Evolutionary conservation across 495 filamentous ascomycete species (phyloP).

Genomic region (Cryomyces antarcticus): DNA sequence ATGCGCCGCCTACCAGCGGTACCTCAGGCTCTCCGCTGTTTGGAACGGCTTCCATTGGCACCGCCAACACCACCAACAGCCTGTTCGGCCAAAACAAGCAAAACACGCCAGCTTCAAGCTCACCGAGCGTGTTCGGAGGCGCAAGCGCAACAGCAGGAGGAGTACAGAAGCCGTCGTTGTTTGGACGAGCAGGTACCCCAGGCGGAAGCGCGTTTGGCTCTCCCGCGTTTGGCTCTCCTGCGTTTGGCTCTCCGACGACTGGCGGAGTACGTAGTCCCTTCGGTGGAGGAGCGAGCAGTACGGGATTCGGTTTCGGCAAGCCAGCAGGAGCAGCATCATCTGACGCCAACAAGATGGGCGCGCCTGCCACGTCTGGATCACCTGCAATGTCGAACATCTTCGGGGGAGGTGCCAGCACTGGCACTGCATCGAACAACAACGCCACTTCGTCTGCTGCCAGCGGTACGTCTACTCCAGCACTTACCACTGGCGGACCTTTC

Average conservation of each 20-base stretch:
- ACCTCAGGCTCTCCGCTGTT: constrained; percentile 1
- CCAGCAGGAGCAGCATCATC: neutral
- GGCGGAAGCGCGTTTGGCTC: too few relatives aligned
- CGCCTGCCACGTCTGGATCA: neutral
- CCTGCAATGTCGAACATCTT: neutral
- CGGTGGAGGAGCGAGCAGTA: neutral
- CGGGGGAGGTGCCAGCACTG: neutral
- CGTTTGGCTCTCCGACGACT: neutral
- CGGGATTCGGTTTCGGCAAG: constrained; percentile 9
- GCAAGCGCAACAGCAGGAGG: neutral
- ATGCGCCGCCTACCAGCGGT: constrained; percentile 18
- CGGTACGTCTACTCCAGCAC: too few relatives aligned
- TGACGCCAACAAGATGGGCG: neutral
- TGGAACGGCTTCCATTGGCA: neutral
- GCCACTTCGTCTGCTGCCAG: constrained; percentile 1
- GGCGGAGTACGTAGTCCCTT: neutral
- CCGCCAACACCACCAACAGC: neutral
- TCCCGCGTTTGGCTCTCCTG: too few relatives aligned
- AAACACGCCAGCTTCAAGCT: neutral
- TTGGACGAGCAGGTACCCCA: neutral
- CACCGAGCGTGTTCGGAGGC: neutral
- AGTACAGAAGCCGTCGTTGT: neutral
- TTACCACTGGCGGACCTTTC: too few relatives aligned
- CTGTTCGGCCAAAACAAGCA: neutral
- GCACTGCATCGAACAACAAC: neutral